Evolutionary conservation across 1,284 basidiomycete species (phyloP).

Genomic region (Apiotrichum sp.): DNA sequence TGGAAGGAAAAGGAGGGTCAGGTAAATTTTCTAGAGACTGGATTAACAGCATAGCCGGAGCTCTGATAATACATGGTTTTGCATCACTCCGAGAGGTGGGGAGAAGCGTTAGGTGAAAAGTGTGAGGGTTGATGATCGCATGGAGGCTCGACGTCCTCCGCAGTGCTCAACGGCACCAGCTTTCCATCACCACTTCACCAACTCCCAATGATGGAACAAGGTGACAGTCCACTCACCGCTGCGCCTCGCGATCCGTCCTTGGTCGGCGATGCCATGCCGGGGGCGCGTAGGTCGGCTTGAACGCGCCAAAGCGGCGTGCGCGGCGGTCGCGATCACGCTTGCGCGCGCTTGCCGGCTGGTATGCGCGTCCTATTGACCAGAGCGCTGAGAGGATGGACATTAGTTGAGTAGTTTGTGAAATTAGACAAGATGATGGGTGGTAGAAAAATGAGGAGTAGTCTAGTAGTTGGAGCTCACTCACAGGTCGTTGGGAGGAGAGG

Average conservation of each 20-base stretch:
- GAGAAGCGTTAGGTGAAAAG: too few relatives aligned
- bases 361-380: constrained; percentile 29
- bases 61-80: neutral
- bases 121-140: too few relatives aligned
- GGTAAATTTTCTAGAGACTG: neutral
- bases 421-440: too few relatives aligned
- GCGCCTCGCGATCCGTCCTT: constrained; percentile 39
- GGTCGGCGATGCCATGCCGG: constrained; percentile 31
- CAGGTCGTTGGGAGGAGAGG: too few relatives aligned
- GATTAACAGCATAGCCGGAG: neutral
- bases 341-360: constrained; percentile 27
- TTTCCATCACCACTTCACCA: too few relatives aligned
- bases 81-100: neutral
- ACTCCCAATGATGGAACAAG: neutral
- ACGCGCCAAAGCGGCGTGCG: constrained; percentile 38
- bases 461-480: too few relatives aligned
- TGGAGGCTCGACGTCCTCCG: too few relatives aligned
- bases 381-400: constrained; percentile 12
- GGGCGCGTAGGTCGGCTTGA: constrained; percentile 36
- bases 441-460: too few relatives aligned
- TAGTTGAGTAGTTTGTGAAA: too few relatives aligned
- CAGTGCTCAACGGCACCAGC: too few relatives aligned
- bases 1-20: neutral
- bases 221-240: constrained; percentile 31
- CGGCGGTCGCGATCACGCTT: constrained; percentile 9